These are phyloP conservation scores for Hanseniaspora uvarum DNA, from an alignment of 1,139 yeast genomes.

Conservation along the genomic window DNA sequence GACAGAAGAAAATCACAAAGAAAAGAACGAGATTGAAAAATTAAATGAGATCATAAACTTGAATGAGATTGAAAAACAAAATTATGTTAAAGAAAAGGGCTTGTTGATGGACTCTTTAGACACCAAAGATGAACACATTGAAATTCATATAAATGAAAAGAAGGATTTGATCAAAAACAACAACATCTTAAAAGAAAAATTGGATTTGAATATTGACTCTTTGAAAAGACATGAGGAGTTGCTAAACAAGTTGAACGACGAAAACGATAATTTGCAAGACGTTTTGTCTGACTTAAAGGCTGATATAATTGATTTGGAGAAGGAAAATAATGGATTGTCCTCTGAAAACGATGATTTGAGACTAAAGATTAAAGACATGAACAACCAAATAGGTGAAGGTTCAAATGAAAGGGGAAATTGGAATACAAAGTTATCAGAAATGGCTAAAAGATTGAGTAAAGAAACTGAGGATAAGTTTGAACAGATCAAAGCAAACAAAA, in stretches of 20 bases:
- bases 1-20: constrained; percentile 41
- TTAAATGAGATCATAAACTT: constrained; percentile 24
- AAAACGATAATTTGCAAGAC: constrained; percentile 27
- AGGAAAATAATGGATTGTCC: constrained; percentile 32
- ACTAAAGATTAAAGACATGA: constrained; percentile 28
- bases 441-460: constrained; percentile 29
- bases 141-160: constrained; percentile 39
- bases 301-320: constrained; percentile 30
- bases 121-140: constrained; percentile 38
- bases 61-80: constrained; percentile 37
- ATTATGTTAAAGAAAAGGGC: constrained; percentile 41
- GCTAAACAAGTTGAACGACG: constrained; percentile 31
- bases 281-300: constrained; percentile 33
- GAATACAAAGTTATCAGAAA: constrained; percentile 30
- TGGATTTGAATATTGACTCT: constrained; percentile 30
- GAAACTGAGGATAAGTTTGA: constrained; percentile 32
- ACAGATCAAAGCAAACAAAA: constrained; percentile 31
- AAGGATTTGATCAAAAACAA: constrained; percentile 33
- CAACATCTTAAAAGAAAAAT: constrained; percentile 28
- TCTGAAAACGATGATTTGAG: constrained; percentile 32
- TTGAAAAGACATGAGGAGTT: constrained; percentile 31
- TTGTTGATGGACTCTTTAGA: constrained; percentile 40
- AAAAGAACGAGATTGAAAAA: constrained; percentile 46
- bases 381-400: constrained; percentile 33
- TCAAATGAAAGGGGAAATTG: constrained; percentile 36